Conservation (phyloP, 1,139 yeast species). For the Yamadazyma mexicana region DNA sequence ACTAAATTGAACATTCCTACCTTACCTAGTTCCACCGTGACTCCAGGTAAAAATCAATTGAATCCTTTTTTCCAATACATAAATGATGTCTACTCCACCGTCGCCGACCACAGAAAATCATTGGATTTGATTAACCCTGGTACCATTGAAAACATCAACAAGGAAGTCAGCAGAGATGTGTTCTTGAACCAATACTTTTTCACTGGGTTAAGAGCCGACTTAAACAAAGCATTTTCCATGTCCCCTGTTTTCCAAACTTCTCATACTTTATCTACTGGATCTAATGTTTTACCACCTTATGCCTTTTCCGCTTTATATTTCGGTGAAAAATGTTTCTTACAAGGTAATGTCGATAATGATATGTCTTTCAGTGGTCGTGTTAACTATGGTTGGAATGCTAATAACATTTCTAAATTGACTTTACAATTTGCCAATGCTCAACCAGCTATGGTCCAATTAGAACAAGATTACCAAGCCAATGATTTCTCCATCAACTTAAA, state of each 20-base stretch:
- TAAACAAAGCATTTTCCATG: constrained; percentile 87
- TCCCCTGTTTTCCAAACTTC: constrained; percentile 97
- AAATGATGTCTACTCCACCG: constrained; percentile 71
- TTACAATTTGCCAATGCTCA: constrained; percentile 87
- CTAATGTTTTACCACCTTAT: constrained; percentile 84
- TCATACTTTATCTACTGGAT: constrained; percentile 89
- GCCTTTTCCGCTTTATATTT: constrained; percentile 91
- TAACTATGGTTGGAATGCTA: constrained; percentile 88
- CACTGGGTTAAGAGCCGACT: constrained; percentile 96
- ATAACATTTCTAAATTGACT: constrained; percentile 79
- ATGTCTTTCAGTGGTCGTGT: constrained; percentile 83
- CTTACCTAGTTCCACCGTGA: constrained; percentile 56
- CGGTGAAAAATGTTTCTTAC: constrained; percentile 80
- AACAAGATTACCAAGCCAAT: constrained; percentile 89
- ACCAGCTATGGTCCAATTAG: constrained; percentile 93
- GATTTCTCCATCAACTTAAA: constrained; percentile 90
- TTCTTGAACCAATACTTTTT: constrained; percentile 87
- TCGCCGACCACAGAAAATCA: constrained; percentile 77
- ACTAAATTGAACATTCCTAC: constrained; percentile 56
- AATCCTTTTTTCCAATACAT: constrained; percentile 81
- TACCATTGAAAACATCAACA: constrained; percentile 87
- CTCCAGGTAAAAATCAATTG: constrained; percentile 50
- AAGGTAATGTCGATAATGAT: constrained; percentile 91
- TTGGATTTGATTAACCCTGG: constrained; percentile 90
- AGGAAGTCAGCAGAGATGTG: constrained; percentile 92